Evolutionary conservation across 1,139 yeast species (phyloP).

Genomic region (Geotrichum bryndzae): DNA sequence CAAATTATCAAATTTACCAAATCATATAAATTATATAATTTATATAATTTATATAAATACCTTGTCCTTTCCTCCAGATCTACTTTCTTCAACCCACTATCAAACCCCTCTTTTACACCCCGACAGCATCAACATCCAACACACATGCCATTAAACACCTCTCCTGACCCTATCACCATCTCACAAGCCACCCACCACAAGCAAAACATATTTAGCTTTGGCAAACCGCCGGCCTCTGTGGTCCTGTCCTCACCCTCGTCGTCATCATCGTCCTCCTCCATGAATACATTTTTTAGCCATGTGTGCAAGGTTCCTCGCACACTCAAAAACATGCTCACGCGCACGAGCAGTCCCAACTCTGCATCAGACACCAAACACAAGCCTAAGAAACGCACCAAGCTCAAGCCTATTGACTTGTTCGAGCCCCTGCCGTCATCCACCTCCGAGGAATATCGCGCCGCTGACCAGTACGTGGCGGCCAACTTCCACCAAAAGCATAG

Average conservation of each 20-base stretch:
- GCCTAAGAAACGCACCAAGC: background rate
- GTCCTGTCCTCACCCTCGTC: background rate
- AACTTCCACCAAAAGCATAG: background rate
- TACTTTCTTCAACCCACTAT: too few relatives aligned
- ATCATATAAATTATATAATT: too few relatives aligned
- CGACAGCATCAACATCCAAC: background rate
- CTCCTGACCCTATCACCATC: background rate
- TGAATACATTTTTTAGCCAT: constrained; percentile 1
- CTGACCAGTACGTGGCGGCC: background rate
- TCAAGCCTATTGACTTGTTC: background rate
- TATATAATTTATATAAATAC: too few relatives aligned
- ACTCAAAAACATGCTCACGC: constrained; percentile 2
- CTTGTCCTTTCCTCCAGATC: too few relatives aligned
- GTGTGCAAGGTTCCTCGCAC: constrained; percentile 9
- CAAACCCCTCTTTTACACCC: too few relatives aligned
- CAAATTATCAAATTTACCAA: too few relatives aligned
- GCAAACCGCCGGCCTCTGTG: background rate
- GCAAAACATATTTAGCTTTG: background rate
- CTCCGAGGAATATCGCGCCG: background rate
- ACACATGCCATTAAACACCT: background rate
- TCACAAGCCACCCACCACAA: background rate
- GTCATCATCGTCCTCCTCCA: background rate
- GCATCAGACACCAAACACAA: background rate
- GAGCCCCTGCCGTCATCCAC: background rate
- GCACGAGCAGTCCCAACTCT: background rate